Percentiles rank a stretch among this genome's conserved stretches.
These are phyloP conservation scores for Trypanosoma cruzi DNA, from an alignment of 208 protist species.

Conservation along the genomic window DNA sequence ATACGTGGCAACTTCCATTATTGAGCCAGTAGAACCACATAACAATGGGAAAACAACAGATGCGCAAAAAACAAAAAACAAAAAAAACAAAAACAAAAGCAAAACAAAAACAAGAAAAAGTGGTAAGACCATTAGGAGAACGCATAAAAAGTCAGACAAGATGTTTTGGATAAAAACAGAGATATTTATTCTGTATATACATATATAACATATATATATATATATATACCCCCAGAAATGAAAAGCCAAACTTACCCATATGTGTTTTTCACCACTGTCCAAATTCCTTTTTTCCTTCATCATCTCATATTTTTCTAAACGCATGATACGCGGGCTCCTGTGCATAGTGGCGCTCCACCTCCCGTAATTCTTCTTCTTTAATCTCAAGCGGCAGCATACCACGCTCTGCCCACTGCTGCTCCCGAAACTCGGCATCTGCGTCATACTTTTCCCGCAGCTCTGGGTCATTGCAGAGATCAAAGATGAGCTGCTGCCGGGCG, in stretches of 20 bases:
- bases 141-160: too few relatives aligned
- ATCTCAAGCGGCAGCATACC: slow-evolving; percentile 63
- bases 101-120: too few relatives aligned
- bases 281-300: not conserved
- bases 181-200: too few relatives aligned
- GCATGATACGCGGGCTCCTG: slow-evolving; percentile 82
- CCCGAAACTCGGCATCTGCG: slow-evolving; percentile 48
- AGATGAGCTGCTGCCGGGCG: slow-evolving; percentile 75
- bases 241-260: slow-evolving; percentile 12
- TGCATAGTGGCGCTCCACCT: slow-evolving; percentile 66
- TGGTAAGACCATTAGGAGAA: too few relatives aligned
- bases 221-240: not conserved
- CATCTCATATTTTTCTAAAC: slow-evolving; percentile 49
- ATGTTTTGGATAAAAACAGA: too few relatives aligned
- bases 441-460: slow-evolving; percentile 61
- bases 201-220: too few relatives aligned
- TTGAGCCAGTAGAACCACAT: not conserved
- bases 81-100: too few relatives aligned
- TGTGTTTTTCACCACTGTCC: not conserved
- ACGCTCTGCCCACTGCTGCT: slow-evolving; percentile 53
- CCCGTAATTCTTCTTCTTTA: slow-evolving; percentile 34
- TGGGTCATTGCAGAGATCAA: slow-evolving; percentile 74
- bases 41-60: not conserved
- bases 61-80: not conserved
- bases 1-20: not conserved